Base-by-base conservation (phyloP, 2,329 filamentous ascomycete species). In the Lachnellula willkommii region DNA sequence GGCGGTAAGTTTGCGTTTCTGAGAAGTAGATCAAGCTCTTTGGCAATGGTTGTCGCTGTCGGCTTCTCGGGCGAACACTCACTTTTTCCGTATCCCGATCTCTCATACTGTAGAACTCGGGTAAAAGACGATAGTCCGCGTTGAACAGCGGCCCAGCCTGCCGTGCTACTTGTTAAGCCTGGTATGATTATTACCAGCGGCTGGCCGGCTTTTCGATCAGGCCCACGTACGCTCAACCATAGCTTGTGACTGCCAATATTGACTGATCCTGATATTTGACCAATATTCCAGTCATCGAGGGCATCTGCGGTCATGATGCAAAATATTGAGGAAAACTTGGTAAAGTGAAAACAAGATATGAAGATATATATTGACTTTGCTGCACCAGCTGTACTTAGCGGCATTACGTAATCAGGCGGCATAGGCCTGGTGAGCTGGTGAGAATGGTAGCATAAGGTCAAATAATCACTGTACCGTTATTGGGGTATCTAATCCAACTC, bases 101-200 rank as follows among this genome's bases (percentile, higher is more conserved):
- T 59, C 50, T 64, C 63, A 36, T 67, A 67, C 37, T 58, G 58
- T 20, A 65, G 51, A 35, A 59, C 54, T 9, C 64, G 62, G 46
- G 54, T 53, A 54, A 59, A 58, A 20, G 54, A 55, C 35, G 55
- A 32, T 15, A 61, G 24, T 22, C 60, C 47, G 17, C 60, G 62
- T 20, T 54, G 47, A 22, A 66, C 61, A 46, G 46, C 55, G 12
- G 54, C 46, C 65, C 65, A 66, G 36, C 20, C 20, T 45, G 60
- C 58, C 12, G 57, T 54, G 52, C 53, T 57, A 15, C 53, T 58
- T 47, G 58, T 57, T 22, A 52, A 54, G 17, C 65, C 65, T n/a
- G 59, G 58, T 40, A 65, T 55, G 42, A 66, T 53, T 45, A 65
- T 56, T 20, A 66, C 53, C 22, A 61, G 62, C 46, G 55, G 11